Evolutionary conservation across 257 asterid genomes (phyloP).

Genomic region (Leonotis leonurus): DNA sequence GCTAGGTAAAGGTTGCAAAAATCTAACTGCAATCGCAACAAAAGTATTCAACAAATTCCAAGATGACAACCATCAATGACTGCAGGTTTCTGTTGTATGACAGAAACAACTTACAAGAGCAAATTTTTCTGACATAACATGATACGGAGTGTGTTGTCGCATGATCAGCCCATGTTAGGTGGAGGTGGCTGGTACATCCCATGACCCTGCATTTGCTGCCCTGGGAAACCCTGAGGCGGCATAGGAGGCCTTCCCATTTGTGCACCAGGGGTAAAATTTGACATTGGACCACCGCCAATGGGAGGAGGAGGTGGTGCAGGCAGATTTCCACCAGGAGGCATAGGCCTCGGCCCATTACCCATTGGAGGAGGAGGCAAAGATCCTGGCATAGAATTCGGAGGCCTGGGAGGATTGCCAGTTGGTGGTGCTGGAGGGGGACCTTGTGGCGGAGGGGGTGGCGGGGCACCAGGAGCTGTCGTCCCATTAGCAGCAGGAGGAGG

Average conservation of each 20-base stretch:
- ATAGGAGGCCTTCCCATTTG: conserved; percentile 84
- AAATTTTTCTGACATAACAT: background rate
- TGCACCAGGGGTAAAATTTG: conserved; percentile 72
- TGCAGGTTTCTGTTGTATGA: background rate
- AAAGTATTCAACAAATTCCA: background rate
- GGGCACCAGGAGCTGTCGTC: conserved; percentile 44
- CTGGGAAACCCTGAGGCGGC: conserved; percentile 76
- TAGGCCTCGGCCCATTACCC: conserved; percentile 84
- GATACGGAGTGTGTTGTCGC: background rate
- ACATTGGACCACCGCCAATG: conserved; percentile 62
- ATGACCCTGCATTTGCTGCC: conserved; percentile 63
- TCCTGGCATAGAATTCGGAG: conserved; percentile 40
- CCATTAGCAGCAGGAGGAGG: conserved; percentile 58
- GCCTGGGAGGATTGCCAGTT: conserved; percentile 46
- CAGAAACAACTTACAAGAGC: background rate
- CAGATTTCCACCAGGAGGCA: conserved; percentile 93
- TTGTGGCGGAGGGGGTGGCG: conserved; percentile 73
- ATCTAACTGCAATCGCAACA: conserved; percentile 1
- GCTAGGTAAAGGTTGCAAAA: background rate
- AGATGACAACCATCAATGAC: background rate
- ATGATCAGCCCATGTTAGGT: conserved; percentile 58
- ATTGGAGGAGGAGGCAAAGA: conserved; percentile 62
- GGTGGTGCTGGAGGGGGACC: conserved; percentile 54
- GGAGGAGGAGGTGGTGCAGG: conserved; percentile 98
- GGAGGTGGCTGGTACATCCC: conserved; percentile 66